Percentiles rank a stretch among this genome's conserved stretches.
These are phyloP conservation scores for Candida lessepsii DNA, from an alignment of 805 yeast genomes.

Conservation along the genomic window DNA sequence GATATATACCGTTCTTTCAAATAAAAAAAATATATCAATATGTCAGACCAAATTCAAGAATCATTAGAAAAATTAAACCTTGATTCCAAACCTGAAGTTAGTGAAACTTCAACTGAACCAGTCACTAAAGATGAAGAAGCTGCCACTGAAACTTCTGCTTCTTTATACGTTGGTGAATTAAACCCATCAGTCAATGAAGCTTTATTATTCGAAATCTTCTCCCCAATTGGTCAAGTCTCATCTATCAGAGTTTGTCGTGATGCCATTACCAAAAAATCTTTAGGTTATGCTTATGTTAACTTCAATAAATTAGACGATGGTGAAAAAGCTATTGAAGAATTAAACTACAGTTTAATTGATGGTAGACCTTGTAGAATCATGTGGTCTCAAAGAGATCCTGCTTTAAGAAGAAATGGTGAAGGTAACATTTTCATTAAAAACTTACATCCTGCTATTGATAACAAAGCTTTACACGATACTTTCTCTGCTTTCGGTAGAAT, in stretches of 20 bases:
- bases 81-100: constrained; percentile 33
- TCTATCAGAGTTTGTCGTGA: constrained; percentile 99
- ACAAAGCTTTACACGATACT: constrained; percentile 97
- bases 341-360: constrained; percentile 90
- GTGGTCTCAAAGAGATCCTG: constrained; percentile 99
- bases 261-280: constrained; percentile 92
- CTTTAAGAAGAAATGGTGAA: constrained; percentile 89
- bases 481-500: constrained; percentile 96
- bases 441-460: constrained; percentile 96
- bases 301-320: constrained; percentile 88
- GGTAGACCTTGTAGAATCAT: constrained; percentile 98
- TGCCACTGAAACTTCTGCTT: constrained; percentile 65
- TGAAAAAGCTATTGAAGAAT: constrained; percentile 88
- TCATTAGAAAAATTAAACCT: constrained; percentile 48
- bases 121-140: constrained; percentile 30
- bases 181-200: constrained; percentile 94
- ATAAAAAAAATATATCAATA: constrained; percentile 15
- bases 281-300: constrained; percentile 98
- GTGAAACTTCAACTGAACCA: constrained; percentile 26
- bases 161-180: constrained; percentile 96
- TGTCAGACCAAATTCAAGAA: constrained; percentile 43
- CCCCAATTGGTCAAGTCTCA: constrained; percentile 91
- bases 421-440: constrained; percentile 98
- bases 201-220: constrained; percentile 87
- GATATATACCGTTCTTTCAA: background rate